Percentiles rank a stretch among this genome's conserved stretches.
Evolutionary conservation across 2,329 filamentous ascomycete genomes (phyloP).

Genomic region (Fusarium tuaranense): DNA sequence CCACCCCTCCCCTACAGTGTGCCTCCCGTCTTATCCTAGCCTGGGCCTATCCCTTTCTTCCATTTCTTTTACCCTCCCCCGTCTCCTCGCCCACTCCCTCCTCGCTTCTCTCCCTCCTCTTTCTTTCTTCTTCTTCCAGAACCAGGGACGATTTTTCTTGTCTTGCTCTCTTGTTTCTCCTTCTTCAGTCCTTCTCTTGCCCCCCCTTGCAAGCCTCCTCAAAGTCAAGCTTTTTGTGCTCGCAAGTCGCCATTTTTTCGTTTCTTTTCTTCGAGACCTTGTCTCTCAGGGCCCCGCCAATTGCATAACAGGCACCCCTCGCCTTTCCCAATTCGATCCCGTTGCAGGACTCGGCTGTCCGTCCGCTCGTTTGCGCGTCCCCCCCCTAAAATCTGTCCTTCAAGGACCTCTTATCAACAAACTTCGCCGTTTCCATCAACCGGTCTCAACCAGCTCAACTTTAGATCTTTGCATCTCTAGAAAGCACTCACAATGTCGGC

Average conservation of each 20-base stretch:
- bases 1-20: slow-evolving; percentile 8
- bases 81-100: slow-evolving; percentile 4
- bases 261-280: slow-evolving; percentile 36
- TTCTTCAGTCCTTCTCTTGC: slow-evolving; percentile 39
- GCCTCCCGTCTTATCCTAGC: too few relatives aligned
- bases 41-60: slow-evolving; percentile 25
- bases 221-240: slow-evolving; percentile 28
- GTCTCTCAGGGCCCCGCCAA: slow-evolving; percentile 47
- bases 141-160: slow-evolving; percentile 31
- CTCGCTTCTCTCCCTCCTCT: slow-evolving; percentile 15
- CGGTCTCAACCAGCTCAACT: slow-evolving; percentile 23
- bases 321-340: slow-evolving; percentile 42
- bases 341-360: slow-evolving; percentile 51
- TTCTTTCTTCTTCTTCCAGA: slow-evolving; percentile 32
- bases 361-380: slow-evolving; percentile 55
- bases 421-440: slow-evolving; percentile 34
- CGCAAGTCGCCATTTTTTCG: slow-evolving; percentile 47
- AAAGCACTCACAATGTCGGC: slow-evolving; percentile 61
- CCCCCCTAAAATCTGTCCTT: slow-evolving; percentile 49
- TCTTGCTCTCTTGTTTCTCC: slow-evolving; percentile 30
- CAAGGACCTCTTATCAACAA: slow-evolving; percentile 43
- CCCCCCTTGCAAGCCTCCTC: slow-evolving; percentile 36
- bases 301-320: slow-evolving; percentile 51
- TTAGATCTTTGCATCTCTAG: slow-evolving; percentile 46
- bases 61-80: slow-evolving; percentile 25